phyloP scores from a whole-genome alignment of 2,329 filamentous ascomycete species.

The Phyllosticta capitalensis region DNA sequence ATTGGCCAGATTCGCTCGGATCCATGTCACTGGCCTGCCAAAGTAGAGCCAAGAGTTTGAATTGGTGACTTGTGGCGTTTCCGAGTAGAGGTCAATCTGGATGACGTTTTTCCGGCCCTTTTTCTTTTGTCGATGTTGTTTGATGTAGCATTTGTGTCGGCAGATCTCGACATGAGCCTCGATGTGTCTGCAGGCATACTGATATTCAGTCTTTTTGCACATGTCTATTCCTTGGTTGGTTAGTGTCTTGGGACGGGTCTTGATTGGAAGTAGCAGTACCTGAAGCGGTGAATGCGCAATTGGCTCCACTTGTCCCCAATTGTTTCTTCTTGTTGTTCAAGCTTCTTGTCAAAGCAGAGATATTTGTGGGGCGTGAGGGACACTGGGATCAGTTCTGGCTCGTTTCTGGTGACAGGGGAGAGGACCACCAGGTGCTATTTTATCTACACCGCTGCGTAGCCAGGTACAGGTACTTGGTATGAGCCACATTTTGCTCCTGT shows the following conservation, averaged over 20 bases:
- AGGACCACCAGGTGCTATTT: neutral
- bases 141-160: slow-evolving; percentile 7
- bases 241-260: neutral
- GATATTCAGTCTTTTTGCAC: slow-evolving; percentile 8
- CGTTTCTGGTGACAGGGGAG: neutral
- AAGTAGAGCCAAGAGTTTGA: neutral
- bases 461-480: neutral
- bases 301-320: neutral
- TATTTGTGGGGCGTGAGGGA: neutral
- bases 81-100: neutral
- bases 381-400: neutral
- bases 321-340: neutral
- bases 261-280: neutral
- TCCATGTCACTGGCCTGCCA: neutral
- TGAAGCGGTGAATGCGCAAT: neutral
- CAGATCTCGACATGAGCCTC: slow-evolving; percentile 6
- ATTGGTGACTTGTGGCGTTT: neutral
- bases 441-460: neutral
- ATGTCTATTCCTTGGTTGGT: neutral
- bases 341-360: neutral
- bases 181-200: slow-evolving; percentile 8
- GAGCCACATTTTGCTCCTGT: neutral
- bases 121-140: neutral
- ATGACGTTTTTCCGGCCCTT: neutral
- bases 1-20: neutral